Conservation (phyloP, 1,284 basidiomycete species). For the Cryptococcus floricola region DNA sequence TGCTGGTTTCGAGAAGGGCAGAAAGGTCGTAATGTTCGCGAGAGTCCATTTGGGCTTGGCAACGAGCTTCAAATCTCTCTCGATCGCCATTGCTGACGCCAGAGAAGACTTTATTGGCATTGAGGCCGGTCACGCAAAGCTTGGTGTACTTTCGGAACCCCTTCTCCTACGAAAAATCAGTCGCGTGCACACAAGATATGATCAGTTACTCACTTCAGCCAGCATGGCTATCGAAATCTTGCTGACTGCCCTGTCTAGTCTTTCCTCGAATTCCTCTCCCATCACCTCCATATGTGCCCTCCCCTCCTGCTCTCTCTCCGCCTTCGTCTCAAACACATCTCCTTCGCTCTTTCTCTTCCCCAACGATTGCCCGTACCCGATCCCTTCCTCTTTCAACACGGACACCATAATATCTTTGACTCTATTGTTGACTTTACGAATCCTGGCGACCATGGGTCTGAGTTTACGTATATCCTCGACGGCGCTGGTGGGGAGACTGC, state of each 20-base stretch:
- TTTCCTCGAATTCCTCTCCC: neutral
- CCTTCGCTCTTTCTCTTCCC: conserved; percentile 2
- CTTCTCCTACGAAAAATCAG: neutral
- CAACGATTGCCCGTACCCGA: conserved; percentile 44
- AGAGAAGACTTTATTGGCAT: no score
- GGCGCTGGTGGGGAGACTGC: conserved; percentile 47
- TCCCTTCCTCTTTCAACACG: conserved; percentile 55
- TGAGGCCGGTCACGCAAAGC: no score
- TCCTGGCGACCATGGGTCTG: neutral
- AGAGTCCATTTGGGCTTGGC: no score
- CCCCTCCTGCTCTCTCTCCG: neutral
- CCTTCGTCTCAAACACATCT: neutral
- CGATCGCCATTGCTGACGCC: no score
- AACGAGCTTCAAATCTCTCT: no score
- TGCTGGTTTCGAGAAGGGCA: no score
- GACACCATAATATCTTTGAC: conserved; percentile 49
- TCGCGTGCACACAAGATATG: neutral
- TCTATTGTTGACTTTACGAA: neutral
- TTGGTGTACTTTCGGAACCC: neutral
- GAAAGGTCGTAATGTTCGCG: no score
- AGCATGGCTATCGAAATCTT: neutral
- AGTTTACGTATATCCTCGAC: neutral
- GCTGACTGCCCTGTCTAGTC: neutral
- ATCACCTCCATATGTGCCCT: neutral
- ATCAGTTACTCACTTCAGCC: neutral